Conservation (phyloP, 306 rosid species). For the Chamaecrista fasciculata region DNA sequence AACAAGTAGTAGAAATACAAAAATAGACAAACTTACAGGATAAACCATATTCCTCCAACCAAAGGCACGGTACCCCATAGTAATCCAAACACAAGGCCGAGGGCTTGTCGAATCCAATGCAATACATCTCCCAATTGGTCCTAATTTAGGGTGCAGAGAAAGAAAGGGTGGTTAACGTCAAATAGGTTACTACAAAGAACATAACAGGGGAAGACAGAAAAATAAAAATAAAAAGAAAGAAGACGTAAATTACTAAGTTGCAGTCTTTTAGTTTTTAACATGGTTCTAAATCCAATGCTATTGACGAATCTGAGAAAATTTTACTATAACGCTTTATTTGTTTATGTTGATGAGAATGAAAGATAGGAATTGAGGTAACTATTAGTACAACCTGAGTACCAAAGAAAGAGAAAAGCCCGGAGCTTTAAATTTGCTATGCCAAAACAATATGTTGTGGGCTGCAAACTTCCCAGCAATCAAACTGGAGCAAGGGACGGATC, state of each 20-base stretch:
- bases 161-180: not conserved
- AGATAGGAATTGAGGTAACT: not conserved
- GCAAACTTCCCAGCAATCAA: not conserved
- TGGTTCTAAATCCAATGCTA: not conserved
- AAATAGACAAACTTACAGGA: constrained; percentile 59
- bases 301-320: not conserved
- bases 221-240: not conserved
- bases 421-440: not conserved
- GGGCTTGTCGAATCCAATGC: constrained; percentile 94
- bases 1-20: not conserved
- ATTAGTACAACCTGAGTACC: not conserved
- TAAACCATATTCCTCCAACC: constrained; percentile 93
- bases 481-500: constrained; percentile 7
- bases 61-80: constrained; percentile 90
- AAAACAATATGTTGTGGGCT: not conserved
- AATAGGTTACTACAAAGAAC: not conserved
- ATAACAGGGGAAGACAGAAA: no score
- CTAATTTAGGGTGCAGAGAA: constrained; percentile 33
- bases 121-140: constrained; percentile 96
- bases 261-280: not conserved
- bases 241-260: not conserved
- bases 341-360: not conserved
- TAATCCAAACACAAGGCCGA: constrained; percentile 72
- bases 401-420: not conserved
- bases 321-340: not conserved